Percentiles rank a stretch among this genome's conserved stretches.
Evolutionary conservation across 139 green algal genomes (phyloP).

Genomic region (Picochlorum sp.): DNA sequence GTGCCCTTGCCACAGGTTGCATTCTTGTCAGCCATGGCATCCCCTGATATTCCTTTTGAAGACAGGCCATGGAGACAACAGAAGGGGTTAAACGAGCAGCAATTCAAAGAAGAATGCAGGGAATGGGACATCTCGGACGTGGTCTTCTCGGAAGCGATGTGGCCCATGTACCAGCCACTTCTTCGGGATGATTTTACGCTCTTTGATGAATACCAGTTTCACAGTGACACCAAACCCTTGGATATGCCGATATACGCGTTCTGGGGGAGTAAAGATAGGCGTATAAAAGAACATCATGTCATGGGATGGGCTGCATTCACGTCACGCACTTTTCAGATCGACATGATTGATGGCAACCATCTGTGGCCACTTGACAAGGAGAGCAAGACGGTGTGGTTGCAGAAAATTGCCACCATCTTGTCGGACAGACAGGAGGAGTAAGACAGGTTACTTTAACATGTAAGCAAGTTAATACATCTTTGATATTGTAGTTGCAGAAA

Average conservation of each 20-base stretch:
- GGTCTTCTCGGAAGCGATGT: conserved; percentile 61
- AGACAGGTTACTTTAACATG: no score
- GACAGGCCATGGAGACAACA: conserved; percentile 69
- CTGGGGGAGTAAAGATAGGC: conserved; percentile 41
- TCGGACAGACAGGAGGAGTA: no score
- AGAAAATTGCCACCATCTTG: conserved; percentile 16
- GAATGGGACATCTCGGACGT: conserved; percentile 71
- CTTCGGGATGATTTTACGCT: conserved; percentile 72
- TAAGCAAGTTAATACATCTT: no score
- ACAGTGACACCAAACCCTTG: conserved; percentile 23
- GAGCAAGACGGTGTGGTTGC: conserved; percentile 45
- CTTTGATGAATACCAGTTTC: conserved; percentile 68
- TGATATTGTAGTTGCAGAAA: no score
- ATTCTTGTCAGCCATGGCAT: conserved; percentile 76
- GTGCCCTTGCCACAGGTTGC: conserved; percentile 44
- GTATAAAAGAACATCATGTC: conserved; percentile 48
- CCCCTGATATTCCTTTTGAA: conserved; percentile 47
- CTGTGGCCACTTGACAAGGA: conserved; percentile 60
- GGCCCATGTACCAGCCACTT: conserved; percentile 49
- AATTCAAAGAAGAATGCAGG: conserved; percentile 75
- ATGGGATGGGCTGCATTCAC: conserved; percentile 13
- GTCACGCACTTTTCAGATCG: conserved; percentile 24
- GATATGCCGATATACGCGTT: conserved; percentile 46
- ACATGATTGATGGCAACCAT: conserved; percentile 54
- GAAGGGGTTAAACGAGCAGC: conserved; percentile 33